Evolutionary conservation across 139 green algal species (phyloP).

Genomic region (Coelastrella sp.): DNA sequence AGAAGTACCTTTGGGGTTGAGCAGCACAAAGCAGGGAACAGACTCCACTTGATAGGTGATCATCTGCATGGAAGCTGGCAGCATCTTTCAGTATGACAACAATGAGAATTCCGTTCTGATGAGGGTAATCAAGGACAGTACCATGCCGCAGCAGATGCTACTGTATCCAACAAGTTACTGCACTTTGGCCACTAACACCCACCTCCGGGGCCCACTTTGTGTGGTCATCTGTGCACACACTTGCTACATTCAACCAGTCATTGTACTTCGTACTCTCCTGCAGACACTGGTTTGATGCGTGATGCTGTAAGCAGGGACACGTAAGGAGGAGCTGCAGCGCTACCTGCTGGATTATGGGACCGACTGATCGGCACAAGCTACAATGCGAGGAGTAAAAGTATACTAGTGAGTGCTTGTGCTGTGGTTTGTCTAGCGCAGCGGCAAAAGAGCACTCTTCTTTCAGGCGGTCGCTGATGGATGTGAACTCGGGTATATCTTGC

Average conservation of each 20-base stretch:
- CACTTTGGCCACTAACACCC: not conserved
- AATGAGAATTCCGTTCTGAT: too few species aligned
- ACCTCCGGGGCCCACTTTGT: slow-evolving; percentile 40
- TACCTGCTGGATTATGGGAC: not conserved
- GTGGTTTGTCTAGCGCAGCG: not conserved
- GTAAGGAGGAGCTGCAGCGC: not conserved
- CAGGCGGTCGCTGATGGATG: not conserved
- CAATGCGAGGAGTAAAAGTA: slow-evolving; percentile 34
- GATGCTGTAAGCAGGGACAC: not conserved
- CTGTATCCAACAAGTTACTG: too few species aligned
- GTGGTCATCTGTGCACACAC: slow-evolving; percentile 34
- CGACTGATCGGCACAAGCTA: not conserved
- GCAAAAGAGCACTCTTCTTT: not conserved
- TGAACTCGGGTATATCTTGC: not conserved
- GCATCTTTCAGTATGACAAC: not conserved
- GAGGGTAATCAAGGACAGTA: too few species aligned
- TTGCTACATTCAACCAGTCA: not conserved
- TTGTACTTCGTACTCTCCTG: not conserved
- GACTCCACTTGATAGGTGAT: slow-evolving; percentile 59
- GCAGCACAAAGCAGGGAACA: slow-evolving; percentile 64
- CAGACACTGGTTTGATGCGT: not conserved
- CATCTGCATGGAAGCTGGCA: slow-evolving; percentile 46
- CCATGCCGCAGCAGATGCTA: not conserved
- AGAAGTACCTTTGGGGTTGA: slow-evolving; percentile 43
- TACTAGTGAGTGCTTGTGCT: not conserved